phyloP scores from a whole-genome alignment of 2,329 filamentous ascomycete species.

The Colletotrichum tabaci region DNA sequence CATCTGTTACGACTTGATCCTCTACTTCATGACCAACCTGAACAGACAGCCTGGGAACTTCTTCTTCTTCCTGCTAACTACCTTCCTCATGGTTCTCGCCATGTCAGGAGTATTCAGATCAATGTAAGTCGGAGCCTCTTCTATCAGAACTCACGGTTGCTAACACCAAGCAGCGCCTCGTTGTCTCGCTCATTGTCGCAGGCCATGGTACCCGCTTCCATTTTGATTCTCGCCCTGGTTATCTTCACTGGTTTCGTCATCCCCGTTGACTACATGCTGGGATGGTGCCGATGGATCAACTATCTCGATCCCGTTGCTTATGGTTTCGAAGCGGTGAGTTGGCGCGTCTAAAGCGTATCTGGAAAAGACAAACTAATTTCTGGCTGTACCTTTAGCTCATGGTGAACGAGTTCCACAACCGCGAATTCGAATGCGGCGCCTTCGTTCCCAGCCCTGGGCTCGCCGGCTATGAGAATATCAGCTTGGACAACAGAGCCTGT shows the following conservation, averaged over 20 bases:
- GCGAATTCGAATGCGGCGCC: slow-evolving; percentile 57
- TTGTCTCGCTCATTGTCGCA: slow-evolving; percentile 65
- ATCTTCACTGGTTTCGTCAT: slow-evolving; percentile 69
- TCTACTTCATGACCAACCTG: slow-evolving; percentile 78
- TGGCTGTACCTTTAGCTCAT: slow-evolving; percentile 50
- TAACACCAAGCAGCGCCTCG: slow-evolving; percentile 53
- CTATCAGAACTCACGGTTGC: neutral
- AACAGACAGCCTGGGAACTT: slow-evolving; percentile 68
- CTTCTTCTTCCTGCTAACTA: slow-evolving; percentile 66
- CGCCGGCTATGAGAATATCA: slow-evolving; percentile 43
- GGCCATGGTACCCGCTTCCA: slow-evolving; percentile 67
- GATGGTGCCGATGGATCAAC: slow-evolving; percentile 69
- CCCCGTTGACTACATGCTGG: slow-evolving; percentile 56
- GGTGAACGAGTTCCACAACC: slow-evolving; percentile 73
- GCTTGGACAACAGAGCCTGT: slow-evolving; percentile 56
- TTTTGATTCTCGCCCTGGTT: slow-evolving; percentile 67
- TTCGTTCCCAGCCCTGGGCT: slow-evolving; percentile 41
- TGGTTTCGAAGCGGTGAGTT: slow-evolving; percentile 73
- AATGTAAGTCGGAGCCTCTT: slow-evolving; percentile 46
- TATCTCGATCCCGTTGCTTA: slow-evolving; percentile 69
- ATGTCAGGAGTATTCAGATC: slow-evolving; percentile 64
- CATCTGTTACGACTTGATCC: slow-evolving; percentile 71
- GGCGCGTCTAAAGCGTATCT: neutral
- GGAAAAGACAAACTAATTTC: neutral
- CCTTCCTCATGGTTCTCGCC: slow-evolving; percentile 59